phyloP scores from a whole-genome alignment of 352 stramenopile genomes.

The Phytophthora kernoviae region DNA sequence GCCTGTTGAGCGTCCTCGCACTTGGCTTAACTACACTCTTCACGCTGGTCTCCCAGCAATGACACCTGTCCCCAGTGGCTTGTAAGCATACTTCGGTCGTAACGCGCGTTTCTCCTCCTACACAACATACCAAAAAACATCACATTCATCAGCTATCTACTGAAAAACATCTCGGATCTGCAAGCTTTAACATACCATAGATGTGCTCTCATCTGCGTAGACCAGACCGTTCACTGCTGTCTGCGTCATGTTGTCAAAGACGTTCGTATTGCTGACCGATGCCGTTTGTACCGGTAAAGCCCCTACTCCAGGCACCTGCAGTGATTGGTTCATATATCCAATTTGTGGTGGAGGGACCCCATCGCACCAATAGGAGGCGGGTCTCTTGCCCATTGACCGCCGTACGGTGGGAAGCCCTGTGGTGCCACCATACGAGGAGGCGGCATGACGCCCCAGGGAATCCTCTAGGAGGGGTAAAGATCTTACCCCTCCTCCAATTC shows the following conservation, averaged over 20 bases:
- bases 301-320: slow-evolving; percentile 11
- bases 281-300: slow-evolving; percentile 1
- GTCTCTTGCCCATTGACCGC: slow-evolving; percentile 27
- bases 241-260: slow-evolving; percentile 34
- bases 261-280: slow-evolving; percentile 34
- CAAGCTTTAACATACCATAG: slow-evolving; percentile 49
- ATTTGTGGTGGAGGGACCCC: slow-evolving; percentile 15
- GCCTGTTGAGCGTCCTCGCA: slow-evolving; percentile 1
- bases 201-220: slow-evolving; percentile 58
- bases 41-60: slow-evolving; percentile 18
- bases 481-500: slow-evolving; percentile 31
- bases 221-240: slow-evolving; percentile 48
- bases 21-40: slow-evolving; percentile 10
- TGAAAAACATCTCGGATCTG: slow-evolving; percentile 2
- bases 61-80: slow-evolving; percentile 28
- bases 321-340: slow-evolving; percentile 33
- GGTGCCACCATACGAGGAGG: slow-evolving; percentile 35
- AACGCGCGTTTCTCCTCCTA: slow-evolving; percentile 84
- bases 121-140: background rate
- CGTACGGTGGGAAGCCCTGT: slow-evolving; percentile 28
- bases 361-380: slow-evolving; percentile 24
- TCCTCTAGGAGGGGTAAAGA: slow-evolving; percentile 35
- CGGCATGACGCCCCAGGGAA: slow-evolving; percentile 47
- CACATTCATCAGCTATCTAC: background rate
- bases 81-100: slow-evolving; percentile 79